Evolutionary conservation across 257 asterid species (phyloP).

Genomic region (Solanum chaucha): DNA sequence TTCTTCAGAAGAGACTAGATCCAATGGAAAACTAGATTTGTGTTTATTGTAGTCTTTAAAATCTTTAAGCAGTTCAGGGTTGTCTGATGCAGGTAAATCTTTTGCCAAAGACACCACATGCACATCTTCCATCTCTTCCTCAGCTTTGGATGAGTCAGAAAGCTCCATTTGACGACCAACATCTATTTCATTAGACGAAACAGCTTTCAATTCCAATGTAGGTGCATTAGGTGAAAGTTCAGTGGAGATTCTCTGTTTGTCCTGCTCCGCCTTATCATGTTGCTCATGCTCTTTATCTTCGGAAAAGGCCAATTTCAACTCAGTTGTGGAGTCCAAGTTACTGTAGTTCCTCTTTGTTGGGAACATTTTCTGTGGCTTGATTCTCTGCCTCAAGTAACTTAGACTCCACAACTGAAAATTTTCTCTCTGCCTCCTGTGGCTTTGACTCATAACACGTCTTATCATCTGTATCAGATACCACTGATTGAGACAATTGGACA

Average conservation of each 20-base stretch:
- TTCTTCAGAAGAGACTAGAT: conserved; percentile 16
- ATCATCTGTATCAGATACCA: not conserved
- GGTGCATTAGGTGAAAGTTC: conserved; percentile 16
- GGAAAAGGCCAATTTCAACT: not conserved
- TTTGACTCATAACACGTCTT: not conserved
- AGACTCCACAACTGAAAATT: not conserved
- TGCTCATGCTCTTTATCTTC: conserved; percentile 16
- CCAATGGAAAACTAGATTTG: conserved; percentile 17
- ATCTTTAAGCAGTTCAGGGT: conserved; percentile 11
- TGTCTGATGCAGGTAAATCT: conserved; percentile 6
- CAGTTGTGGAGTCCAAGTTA: not conserved
- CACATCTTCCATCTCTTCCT: conserved; percentile 2
- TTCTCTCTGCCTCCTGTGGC: not conserved
- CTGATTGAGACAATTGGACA: not conserved
- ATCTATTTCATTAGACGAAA: not conserved
- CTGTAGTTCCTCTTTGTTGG: conserved; percentile 13
- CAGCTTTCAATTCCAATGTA: conserved; percentile 11
- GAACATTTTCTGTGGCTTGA: conserved; percentile 4
- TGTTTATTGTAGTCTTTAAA: conserved; percentile 12
- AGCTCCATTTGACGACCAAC: not conserved
- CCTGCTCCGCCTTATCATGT: conserved; percentile 7
- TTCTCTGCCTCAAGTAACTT: conserved; percentile 10
- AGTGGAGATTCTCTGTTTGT: conserved; percentile 16
- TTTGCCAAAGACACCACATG: conserved; percentile 3
- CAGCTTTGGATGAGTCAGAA: not conserved